These are phyloP conservation scores for Pichia norvegensis DNA, from an alignment of 1,139 yeast genomes.

Conservation along the genomic window DNA sequence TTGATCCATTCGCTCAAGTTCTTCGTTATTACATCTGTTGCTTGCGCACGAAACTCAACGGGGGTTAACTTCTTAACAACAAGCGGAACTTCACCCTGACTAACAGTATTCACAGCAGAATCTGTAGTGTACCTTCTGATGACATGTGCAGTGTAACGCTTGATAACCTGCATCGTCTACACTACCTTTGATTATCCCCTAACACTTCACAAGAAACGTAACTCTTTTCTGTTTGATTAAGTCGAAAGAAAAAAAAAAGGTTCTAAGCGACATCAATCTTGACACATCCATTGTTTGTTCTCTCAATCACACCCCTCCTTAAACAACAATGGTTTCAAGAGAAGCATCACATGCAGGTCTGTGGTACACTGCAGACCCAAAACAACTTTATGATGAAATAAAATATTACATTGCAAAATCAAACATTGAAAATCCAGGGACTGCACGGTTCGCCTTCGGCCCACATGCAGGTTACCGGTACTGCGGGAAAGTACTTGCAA, in stretches of 20 bases:
- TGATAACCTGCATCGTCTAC: not conserved
- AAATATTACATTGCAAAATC: slow-evolving; percentile 28
- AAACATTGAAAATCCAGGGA: slow-evolving; percentile 9
- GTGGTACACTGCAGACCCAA: slow-evolving; percentile 61
- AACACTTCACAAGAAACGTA: no score
- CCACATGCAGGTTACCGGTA: slow-evolving; percentile 91
- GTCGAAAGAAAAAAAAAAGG: not conserved
- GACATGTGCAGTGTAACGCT: not conserved
- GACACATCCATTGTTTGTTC: not conserved
- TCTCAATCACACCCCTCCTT: not conserved
- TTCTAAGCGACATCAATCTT: no score
- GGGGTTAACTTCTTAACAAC: not conserved
- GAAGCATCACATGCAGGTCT: slow-evolving; percentile 80
- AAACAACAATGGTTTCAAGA: slow-evolving; percentile 12
- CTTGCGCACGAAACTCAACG: not conserved
- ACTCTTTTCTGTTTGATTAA: no score
- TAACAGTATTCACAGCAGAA: no score
- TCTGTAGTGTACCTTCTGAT: not conserved
- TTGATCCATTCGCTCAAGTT: slow-evolving; percentile 5
- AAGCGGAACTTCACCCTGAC: not conserved
- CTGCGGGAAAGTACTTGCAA: slow-evolving; percentile 72
- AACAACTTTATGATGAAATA: slow-evolving; percentile 42
- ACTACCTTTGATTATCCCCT: no score
- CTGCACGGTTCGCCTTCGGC: slow-evolving; percentile 52
- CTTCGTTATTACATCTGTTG: not conserved